Evolutionary conservation across 805 yeast genomes (phyloP), one percentile per base, ranked within the genome.

Genomic region (Hanseniaspora valbyensis): DNA sequence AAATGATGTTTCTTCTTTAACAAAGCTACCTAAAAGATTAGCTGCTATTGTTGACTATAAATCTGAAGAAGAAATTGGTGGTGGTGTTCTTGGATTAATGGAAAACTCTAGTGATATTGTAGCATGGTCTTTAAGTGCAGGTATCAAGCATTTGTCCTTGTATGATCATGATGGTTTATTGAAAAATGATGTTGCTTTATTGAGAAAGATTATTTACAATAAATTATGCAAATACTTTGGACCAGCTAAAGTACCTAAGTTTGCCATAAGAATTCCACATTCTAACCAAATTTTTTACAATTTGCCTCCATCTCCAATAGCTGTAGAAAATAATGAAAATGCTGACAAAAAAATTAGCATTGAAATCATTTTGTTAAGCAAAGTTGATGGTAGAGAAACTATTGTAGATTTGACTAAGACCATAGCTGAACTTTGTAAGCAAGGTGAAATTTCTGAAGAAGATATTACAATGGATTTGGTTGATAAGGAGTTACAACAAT

Each of bases 121-220:
- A 1, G 80, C 92, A 5, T 92, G 98, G 98, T 74, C 87, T 36
- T 64, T 86, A n/a, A 82, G 94, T 30, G 78, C 90, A n/a, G 96
- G 96, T 1, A 77, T 88, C 44, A 77, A 79, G 37, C 67, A 70
- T 53, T 69, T 90, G 53, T 72, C 83, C 2, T 70, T 92, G 39
- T 90, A 86, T 68, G 97, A 92, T 65, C 75, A 75, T 59, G 78
- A 77, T 51, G 96, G 96, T 1, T 66, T 74, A 2, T 68, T 86
- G 45, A 78, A 78, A 56, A 68, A 69, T 44, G 66, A 76, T 53
- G 67, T 78, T 14, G 71, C 77, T 25, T 78, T 77, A 36, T 69
- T 84, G 52, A 73, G 79, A 53, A 69, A 74, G 25, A 74, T 78
- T 21, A 67, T 88, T 42, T 64, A 69, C 51, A 72, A 74, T 56